Evolutionary conservation across 2,329 filamentous ascomycete genomes (phyloP), one percentile per base, ranked within the genome.

Genomic region (Knoxdaviesia capensis): DNA sequence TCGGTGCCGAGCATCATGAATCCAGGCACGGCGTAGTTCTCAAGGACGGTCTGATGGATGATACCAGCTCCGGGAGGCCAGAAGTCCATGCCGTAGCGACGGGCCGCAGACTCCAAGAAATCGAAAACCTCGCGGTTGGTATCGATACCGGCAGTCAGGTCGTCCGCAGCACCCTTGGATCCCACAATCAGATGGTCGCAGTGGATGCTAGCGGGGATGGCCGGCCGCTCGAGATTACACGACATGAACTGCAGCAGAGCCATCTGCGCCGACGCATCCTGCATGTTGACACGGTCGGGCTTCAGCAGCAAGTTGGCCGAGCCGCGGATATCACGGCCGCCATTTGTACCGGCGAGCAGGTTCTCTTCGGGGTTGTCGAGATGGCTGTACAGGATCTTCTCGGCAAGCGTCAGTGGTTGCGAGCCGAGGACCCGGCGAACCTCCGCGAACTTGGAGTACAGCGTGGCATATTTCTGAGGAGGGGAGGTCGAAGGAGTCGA

Each of bases 131-230:
- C 90, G 59, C 86, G 86, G 61, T 98, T 98, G 39, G 82, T 80
- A 60, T 79, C 69, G 47, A 98, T 92, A 36, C 86, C 90, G 32
- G 79, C 74, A 31, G 80, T 74, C 47, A 98, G 63, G 62, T 98
- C 90, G 29, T 76, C 72, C 52, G 88, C 79, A 34, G 88, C 90
- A 45, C 90, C 90, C 56, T 78, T 81, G 61, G 92, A 80, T 44
- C 88, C 90, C 31, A 96, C 88, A 62, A 98, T 96, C 77, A 98
- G 79, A 60, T 98, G 90, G 64, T 98, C 90, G 62, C 90, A 98
- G 65, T 98, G 90, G 51, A 96, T 94, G 59, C 87, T 94, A 40
- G 90, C 88, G 7, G 90, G 90, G 40, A 98, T 88, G 7, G 87
- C 87, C 2, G 90, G 94, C 45, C 76, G 76, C 31, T 80, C 81